Conservation (phyloP, 805 yeast genomes). For the Wickerhamomyces strasburgensis region DNA sequence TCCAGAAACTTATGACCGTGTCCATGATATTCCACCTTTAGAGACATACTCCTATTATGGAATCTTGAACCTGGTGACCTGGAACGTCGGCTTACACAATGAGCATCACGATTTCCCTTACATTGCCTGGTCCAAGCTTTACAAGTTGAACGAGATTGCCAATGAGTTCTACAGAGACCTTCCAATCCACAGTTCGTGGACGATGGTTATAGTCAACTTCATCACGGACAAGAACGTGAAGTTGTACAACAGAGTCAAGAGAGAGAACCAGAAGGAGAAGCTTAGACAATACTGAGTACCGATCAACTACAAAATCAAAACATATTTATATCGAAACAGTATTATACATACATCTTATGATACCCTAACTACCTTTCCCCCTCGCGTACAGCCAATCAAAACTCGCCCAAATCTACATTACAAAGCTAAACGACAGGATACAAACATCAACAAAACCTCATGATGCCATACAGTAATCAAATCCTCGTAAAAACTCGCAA, state of each 20-base stretch:
- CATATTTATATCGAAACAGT: not conserved
- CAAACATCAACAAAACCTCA: no score
- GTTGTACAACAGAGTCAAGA: constrained; percentile 78
- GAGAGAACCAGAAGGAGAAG: constrained; percentile 31
- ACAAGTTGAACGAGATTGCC: constrained; percentile 60
- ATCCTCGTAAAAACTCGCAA: no score
- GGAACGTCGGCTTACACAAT: constrained; percentile 93
- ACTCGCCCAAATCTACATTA: no score
- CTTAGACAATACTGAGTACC: constrained; percentile 1
- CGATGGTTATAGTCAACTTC: constrained; percentile 68
- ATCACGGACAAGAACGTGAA: constrained; percentile 61
- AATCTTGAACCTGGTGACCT: constrained; percentile 64
- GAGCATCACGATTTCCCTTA: constrained; percentile 97
- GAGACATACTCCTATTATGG: constrained; percentile 93
- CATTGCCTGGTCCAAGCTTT: constrained; percentile 82
- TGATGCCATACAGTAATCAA: no score
- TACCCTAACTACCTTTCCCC: no score
- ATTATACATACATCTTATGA: no score
- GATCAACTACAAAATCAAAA: not conserved
- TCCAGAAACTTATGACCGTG: constrained; percentile 28
- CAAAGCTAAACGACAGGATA: no score
- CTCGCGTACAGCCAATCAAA: no score
- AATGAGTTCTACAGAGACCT: constrained; percentile 76
- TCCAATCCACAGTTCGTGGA: constrained; percentile 77
- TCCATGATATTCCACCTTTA: constrained; percentile 45